Conservation (phyloP, 2,329 filamentous ascomycete species). For the Chrysoporthe cubensis region DNA sequence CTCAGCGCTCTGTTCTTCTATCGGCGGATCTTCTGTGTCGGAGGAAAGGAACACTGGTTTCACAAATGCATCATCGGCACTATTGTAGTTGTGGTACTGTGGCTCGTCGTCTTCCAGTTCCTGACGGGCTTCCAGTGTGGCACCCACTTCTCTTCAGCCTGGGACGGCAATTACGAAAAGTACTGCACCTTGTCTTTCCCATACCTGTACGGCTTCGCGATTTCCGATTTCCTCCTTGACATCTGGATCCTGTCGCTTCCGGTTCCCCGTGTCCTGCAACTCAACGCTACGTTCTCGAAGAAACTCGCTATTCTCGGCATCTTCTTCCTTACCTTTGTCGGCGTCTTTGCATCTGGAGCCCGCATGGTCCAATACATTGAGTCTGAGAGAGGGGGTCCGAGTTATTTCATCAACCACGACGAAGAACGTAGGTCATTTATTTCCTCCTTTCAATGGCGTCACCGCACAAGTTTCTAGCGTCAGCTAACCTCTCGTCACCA, state of each 20-base stretch:
- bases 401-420: slow-evolving; percentile 12
- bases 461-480: slow-evolving; percentile 12
- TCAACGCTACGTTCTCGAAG: slow-evolving; percentile 8
- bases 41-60: slow-evolving; percentile 5
- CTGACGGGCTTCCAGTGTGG: slow-evolving; percentile 2
- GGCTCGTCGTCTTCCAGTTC: slow-evolving; percentile 9
- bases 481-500: slow-evolving; percentile 12
- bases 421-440: slow-evolving; percentile 10
- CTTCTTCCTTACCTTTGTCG: slow-evolving; percentile 9
- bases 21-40: slow-evolving; percentile 12
- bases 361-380: slow-evolving; percentile 13
- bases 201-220: slow-evolving; percentile 10
- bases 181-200: slow-evolving; percentile 11
- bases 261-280: slow-evolving; percentile 11
- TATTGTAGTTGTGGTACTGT: slow-evolving; percentile 10
- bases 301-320: slow-evolving; percentile 13
- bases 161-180: slow-evolving; percentile 4
- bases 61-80: slow-evolving; percentile 6
- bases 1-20: slow-evolving; percentile 14
- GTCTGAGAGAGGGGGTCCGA: slow-evolving; percentile 3
- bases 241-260: slow-evolving; percentile 12
- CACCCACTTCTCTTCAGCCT: neutral
- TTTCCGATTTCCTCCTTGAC: slow-evolving; percentile 13
- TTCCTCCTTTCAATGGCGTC: slow-evolving; percentile 12
- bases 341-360: slow-evolving; percentile 3